Conservation (phyloP, 768 basidiomycete species). For the Serendipita sp. region DNA sequence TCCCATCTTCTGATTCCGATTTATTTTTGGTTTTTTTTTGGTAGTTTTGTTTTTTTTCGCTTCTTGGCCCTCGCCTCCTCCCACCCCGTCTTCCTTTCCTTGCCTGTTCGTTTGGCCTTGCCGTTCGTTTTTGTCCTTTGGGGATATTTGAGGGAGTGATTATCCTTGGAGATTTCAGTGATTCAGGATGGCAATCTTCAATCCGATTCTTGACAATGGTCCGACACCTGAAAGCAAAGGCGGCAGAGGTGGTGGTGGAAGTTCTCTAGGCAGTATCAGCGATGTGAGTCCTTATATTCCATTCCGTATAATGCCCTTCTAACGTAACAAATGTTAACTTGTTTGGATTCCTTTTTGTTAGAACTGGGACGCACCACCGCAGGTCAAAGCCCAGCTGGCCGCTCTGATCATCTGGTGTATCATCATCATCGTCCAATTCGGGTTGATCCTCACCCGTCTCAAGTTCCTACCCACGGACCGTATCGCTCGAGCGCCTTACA, state of each 20-base stretch:
- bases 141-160: too few relatives aligned
- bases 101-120: too few relatives aligned
- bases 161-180: too few relatives aligned
- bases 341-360: too few relatives aligned
- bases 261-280: not conserved
- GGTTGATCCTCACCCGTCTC: not conserved
- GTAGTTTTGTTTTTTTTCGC: too few relatives aligned
- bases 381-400: not conserved
- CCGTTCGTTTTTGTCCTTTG: too few relatives aligned
- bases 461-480: not conserved
- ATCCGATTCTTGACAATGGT: not conserved
- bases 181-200: not conserved
- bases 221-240: too few relatives aligned
- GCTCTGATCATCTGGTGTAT: not conserved
- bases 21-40: too few relatives aligned
- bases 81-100: too few relatives aligned
- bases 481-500: not conserved
- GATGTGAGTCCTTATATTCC: not conserved
- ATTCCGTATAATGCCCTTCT: not conserved
- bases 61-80: too few relatives aligned
- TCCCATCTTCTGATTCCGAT: too few relatives aligned
- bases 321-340: not conserved
- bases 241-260: not conserved
- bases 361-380: not conserved
- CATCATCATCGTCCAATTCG: not conserved